A percentile compares a stretch with the other conserved stretches of the same genome.
These are phyloP conservation scores for Saccharomycopsis fibuligera DNA, from an alignment of 805 yeast species.

Conservation along the genomic window DNA sequence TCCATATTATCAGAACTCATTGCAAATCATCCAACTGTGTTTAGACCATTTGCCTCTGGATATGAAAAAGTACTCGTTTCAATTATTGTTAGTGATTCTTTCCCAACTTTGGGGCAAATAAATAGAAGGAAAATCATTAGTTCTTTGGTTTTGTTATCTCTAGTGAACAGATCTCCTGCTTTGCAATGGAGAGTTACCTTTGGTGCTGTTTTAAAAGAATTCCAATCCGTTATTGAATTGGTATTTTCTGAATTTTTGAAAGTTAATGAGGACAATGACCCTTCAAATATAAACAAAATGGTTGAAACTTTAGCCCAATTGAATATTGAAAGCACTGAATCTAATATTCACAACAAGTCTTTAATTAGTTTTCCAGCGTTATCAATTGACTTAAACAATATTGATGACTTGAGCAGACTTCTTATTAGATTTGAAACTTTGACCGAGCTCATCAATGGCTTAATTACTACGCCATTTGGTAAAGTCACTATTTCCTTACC, in stretches of 20 bases:
- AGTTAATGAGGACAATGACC: constrained; percentile 39
- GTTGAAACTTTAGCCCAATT: constrained; percentile 19
- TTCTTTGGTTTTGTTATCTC: constrained; percentile 50
- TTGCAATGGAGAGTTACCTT: constrained; percentile 44
- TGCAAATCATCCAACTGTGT: constrained; percentile 63
- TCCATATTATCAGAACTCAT: constrained; percentile 30
- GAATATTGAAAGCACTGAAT: constrained; percentile 8
- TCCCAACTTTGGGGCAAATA: constrained; percentile 32
- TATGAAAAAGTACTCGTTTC: constrained; percentile 41
- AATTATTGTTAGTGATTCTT: constrained; percentile 31
- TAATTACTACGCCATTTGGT: constrained; percentile 36
- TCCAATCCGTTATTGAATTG: constrained; percentile 42
- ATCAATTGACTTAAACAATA: constrained; percentile 52
- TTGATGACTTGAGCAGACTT: constrained; percentile 44
- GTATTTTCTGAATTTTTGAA: constrained; percentile 56
- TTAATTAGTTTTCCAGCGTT: constrained; percentile 38
- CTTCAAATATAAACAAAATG: background rate
- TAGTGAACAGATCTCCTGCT: constrained; percentile 38
- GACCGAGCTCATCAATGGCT: constrained; percentile 38
- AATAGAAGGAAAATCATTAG: constrained; percentile 39
- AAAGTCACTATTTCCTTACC: constrained; percentile 39
- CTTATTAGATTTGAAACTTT: constrained; percentile 46
- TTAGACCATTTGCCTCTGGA: constrained; percentile 69
- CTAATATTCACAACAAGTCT: constrained; percentile 21
- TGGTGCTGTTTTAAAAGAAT: constrained; percentile 42